Evolutionary conservation across 306 rosid species (phyloP), one percentile per base, ranked within the genome.

Genomic region (Citrullus amarus): DNA sequence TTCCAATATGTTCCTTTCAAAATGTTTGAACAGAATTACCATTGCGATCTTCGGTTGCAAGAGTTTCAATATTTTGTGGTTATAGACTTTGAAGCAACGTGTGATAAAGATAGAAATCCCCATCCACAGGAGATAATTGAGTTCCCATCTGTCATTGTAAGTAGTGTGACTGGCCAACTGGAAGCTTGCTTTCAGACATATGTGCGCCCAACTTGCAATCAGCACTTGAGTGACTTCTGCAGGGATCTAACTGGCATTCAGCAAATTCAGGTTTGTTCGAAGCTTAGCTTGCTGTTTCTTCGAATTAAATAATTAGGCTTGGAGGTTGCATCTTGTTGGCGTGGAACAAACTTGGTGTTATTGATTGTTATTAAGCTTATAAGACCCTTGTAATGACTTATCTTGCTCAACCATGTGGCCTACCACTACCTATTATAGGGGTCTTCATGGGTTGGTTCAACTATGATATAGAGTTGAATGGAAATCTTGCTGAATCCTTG

Each of bases 31-130:
- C 96, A 88, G 75, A 90, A 90, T 81, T 85, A 84, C 79, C 91
- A 90, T 3, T 82, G 84, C 36, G 97, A 90, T 53, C 60, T 82
- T 76, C 96, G 82, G 80, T 83, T 78, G 86, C 98, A 93, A 84
- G 97, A 93, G 79, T 93, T 93, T 82, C 98, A 90, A 86, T 86
- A 93, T 86, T 93, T 93, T 86, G 98, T 93, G 88, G 98, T 93
- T 79, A 90, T 93, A 83, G 98, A 91, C 86, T 93, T 93, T 88
- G 98, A 93, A 89, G 98, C 98, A 54, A 93, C 98, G 61, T 91
- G 98, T 36, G 95, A 91, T 80, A 91, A 91, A 88, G 97, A 89
- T 75, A 93, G 82, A 80, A 88, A 82, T 84, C 97, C 98, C 69
- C 92, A 90, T 74, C 98, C 98, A 34, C 97, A 91, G 84, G 98